These are phyloP conservation scores for Pinus tabuliformis DNA, from an alignment of 75 land plant species.

Conservation along the genomic window DNA sequence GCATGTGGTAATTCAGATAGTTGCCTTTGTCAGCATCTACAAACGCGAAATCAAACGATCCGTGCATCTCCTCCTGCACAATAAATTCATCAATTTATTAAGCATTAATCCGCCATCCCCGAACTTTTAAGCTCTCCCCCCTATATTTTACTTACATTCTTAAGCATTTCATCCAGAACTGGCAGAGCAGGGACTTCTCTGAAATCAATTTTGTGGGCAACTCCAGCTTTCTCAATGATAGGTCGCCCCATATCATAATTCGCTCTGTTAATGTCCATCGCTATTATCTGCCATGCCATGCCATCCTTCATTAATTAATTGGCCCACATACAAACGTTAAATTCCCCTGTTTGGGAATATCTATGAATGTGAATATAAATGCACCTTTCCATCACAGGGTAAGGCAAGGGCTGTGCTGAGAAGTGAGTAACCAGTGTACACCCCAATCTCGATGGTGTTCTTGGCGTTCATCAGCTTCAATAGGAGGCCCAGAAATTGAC, in stretches of 20 bases:
- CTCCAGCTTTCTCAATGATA: conserved; percentile 62
- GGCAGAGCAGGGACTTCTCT: conserved; percentile 66
- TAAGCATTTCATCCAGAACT: conserved; percentile 38
- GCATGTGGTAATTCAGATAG: conserved; percentile 71
- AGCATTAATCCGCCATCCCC: too few species aligned
- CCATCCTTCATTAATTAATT: too few species aligned
- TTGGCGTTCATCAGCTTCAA: conserved; percentile 78
- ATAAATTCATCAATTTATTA: not conserved
- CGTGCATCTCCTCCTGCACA: conserved; percentile 42
- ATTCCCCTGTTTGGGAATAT: too few species aligned
- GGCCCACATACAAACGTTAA: too few species aligned
- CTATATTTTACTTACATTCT: conserved; percentile 24
- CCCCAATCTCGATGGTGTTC: conserved; percentile 81
- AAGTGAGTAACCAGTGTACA: conserved; percentile 81
- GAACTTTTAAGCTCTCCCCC: too few species aligned
- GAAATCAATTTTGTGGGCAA: conserved; percentile 76
- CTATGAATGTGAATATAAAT: too few species aligned
- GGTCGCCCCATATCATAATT: conserved; percentile 68
- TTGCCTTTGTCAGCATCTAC: conserved; percentile 88
- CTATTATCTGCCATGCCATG: conserved; percentile 45
- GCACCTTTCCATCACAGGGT: conserved; percentile 73
- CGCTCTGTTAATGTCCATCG: conserved; percentile 67
- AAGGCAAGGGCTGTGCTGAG: conserved; percentile 81
- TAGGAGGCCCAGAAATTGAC: conserved; percentile 60
- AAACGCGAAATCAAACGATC: conserved; percentile 72